Conservation (phyloP, 108 stramenopile genomes). For the Epithemia pelagica region DNA sequence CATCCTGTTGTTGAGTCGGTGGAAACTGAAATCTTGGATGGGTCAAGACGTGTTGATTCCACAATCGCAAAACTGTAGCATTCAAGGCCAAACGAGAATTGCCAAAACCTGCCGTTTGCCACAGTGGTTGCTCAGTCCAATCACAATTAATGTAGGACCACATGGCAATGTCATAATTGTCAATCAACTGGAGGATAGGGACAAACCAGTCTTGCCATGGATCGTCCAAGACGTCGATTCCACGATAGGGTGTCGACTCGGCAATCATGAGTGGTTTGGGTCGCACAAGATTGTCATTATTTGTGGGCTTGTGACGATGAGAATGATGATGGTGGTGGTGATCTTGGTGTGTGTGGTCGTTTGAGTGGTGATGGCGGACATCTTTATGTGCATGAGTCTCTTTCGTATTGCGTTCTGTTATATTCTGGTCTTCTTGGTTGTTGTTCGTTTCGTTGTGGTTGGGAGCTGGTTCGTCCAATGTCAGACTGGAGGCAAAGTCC, state of each 20-base stretch:
- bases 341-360: background rate
- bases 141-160: conserved; percentile 90
- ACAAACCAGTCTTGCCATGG: conserved; percentile 77
- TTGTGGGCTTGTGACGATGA: background rate
- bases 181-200: conserved; percentile 60
- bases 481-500: conserved; percentile 47
- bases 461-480: background rate
- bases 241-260: conserved; percentile 89
- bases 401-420: background rate
- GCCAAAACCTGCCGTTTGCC: conserved; percentile 79
- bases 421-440: background rate
- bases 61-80: conserved; percentile 44
- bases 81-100: conserved; percentile 65
- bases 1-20: background rate
- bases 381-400: background rate
- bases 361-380: background rate
- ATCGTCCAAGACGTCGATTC: conserved; percentile 47
- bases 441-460: conserved; percentile 11
- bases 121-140: conserved; percentile 82
- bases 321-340: background rate
- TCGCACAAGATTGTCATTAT: background rate
- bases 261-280: conserved; percentile 80
- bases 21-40: conserved; percentile 25
- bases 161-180: conserved; percentile 71
- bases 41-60: conserved; percentile 44